phyloP scores from a whole-genome alignment of 139 green algal genomes.

The Auxenochlorella pyrenoidosa region DNA sequence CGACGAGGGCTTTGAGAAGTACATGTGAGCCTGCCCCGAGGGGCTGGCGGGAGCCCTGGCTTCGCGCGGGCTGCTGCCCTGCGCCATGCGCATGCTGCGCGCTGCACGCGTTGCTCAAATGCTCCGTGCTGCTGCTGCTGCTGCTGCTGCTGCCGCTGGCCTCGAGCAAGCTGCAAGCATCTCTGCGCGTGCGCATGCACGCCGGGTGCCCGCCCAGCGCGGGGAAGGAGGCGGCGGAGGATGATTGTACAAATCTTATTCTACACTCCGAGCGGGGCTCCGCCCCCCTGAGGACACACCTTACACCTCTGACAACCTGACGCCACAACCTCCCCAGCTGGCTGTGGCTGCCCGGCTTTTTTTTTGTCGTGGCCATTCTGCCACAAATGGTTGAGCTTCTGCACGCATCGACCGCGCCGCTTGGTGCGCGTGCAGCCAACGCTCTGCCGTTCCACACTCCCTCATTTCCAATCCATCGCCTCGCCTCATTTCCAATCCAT shows the following conservation, averaged over 20 bases:
- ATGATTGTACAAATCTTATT: conserved; percentile 38
- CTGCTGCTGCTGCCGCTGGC: neutral
- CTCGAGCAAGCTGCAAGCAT: no score
- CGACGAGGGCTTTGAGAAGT: conserved; percentile 85
- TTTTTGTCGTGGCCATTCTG: no score
- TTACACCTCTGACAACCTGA: conserved; percentile 52
- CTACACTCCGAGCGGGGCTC: conserved; percentile 21
- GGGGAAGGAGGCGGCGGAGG: neutral
- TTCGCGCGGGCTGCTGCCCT: neutral
- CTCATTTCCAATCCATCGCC: no score
- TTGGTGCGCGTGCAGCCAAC: no score
- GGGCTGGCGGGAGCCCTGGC: no score
- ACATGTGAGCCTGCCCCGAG: conserved; percentile 69
- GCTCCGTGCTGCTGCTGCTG: neutral
- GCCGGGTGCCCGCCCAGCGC: no score
- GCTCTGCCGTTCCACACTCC: no score
- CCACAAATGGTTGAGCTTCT: no score
- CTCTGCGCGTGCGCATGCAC: neutral
- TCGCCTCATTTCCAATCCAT: no score
- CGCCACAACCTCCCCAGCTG: neutral
- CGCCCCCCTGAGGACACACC: conserved; percentile 6
- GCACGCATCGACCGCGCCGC: no score
- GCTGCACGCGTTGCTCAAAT: no score
- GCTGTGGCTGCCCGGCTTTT: neutral
- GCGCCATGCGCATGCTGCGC: neutral